Conservation (phyloP, 2,329 filamentous ascomycete genomes). For the Xylariaceae sp. region DNA sequence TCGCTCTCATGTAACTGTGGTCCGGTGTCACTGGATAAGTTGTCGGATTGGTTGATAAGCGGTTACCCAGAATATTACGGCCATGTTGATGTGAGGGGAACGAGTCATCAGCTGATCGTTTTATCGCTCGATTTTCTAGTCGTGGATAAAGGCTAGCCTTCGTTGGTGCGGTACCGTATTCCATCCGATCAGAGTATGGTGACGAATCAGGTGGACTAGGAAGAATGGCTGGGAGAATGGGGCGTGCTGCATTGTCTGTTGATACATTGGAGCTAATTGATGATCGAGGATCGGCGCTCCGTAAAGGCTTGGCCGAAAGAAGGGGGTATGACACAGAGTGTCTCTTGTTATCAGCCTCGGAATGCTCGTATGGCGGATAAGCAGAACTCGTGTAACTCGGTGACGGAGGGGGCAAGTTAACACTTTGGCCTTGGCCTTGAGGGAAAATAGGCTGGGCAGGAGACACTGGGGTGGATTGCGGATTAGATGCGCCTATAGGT, state of each 20-base stretch:
- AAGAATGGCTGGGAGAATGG: conserved; percentile 34
- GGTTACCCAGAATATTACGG: conserved; percentile 34
- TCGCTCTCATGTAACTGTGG: conserved; percentile 35
- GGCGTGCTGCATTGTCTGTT: conserved; percentile 28
- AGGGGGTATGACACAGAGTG: conserved; percentile 33
- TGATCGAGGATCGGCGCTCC: conserved; percentile 27
- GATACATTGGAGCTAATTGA: conserved; percentile 36
- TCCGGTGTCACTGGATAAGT: conserved; percentile 10
- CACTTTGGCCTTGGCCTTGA: conserved; percentile 11
- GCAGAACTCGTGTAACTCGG: conserved; percentile 20
- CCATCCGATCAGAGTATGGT: conserved; percentile 29
- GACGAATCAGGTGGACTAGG: conserved; percentile 32
- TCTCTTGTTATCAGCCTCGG: conserved; percentile 34
- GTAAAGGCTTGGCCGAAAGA: conserved; percentile 30
- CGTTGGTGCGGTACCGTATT: conserved; percentile 28
- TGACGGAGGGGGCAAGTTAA: conserved; percentile 22
- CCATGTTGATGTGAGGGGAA: conserved; percentile 33
- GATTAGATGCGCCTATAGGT: conserved; percentile 30
- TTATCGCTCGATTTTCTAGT: conserved; percentile 31
- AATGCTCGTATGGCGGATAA: conserved; percentile 34
- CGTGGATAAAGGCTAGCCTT: conserved; percentile 31
- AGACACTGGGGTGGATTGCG: conserved; percentile 39
- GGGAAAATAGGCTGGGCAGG: conserved; percentile 38
- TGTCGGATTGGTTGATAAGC: conserved; percentile 26
- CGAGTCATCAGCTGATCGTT: conserved; percentile 36